Percentiles rank a stretch among this genome's conserved stretches.
Conservation (phyloP, 2,329 filamentous ascomycete species). For the Calonectria montana region DNA sequence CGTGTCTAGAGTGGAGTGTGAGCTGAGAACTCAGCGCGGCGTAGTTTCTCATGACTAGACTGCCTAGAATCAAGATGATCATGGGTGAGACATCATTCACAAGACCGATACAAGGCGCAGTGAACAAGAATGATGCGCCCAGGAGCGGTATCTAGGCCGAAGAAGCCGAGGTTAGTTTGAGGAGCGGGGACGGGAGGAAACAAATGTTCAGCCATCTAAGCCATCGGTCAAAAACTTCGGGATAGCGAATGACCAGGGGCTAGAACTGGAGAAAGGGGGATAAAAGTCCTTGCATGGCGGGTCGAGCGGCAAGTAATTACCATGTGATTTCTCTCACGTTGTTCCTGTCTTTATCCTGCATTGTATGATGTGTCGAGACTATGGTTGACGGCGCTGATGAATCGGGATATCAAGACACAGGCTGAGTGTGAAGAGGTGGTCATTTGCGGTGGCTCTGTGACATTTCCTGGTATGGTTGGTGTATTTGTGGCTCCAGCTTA, state of each 20-base stretch:
- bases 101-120: not conserved
- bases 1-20: not conserved
- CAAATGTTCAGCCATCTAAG: not conserved
- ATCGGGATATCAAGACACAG: too few species aligned
- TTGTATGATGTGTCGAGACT: too few species aligned
- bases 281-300: too few species aligned
- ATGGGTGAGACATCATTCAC: not conserved
- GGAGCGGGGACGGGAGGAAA: too few species aligned
- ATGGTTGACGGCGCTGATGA: too few species aligned
- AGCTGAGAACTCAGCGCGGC: not conserved
- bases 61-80: not conserved
- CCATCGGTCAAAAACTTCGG: not conserved
- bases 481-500: not conserved
- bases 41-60: not conserved
- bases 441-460: too few species aligned
- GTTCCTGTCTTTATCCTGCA: too few species aligned
- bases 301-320: too few species aligned
- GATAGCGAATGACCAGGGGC: not conserved
- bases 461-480: not conserved
- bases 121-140: not conserved
- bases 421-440: too few species aligned
- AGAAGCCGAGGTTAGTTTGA: not conserved
- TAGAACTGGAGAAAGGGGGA: not conserved
- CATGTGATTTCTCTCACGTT: too few species aligned
- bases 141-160: not conserved